A percentile compares a stretch with the other conserved stretches of the same genome.
phyloP scores from a whole-genome alignment of 805 yeast species.

The Saccharomyces mikatae region DNA sequence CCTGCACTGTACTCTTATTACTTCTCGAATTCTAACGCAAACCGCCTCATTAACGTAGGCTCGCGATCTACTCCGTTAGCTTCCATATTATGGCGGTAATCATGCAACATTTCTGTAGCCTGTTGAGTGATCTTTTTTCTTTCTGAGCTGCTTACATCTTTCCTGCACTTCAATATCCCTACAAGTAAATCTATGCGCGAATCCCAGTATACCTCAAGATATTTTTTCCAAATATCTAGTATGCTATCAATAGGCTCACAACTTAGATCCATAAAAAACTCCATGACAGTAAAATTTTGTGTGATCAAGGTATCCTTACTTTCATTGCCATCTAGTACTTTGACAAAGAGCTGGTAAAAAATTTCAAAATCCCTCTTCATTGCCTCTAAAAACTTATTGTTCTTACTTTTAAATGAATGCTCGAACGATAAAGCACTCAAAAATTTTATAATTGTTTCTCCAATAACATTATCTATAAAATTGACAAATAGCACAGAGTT shows the following conservation, averaged over 20 bases:
- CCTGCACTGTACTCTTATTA: not conserved
- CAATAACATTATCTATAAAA: constrained; percentile 45
- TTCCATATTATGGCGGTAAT: not conserved
- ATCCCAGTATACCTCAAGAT: constrained; percentile 62
- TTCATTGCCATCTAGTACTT: constrained; percentile 34
- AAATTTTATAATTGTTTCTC: constrained; percentile 43
- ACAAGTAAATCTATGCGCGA: constrained; percentile 66
- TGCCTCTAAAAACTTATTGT: constrained; percentile 40
- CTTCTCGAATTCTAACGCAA: not conserved
- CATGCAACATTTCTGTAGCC: constrained; percentile 7
- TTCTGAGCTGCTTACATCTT: constrained; percentile 30
- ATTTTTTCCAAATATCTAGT: constrained; percentile 49
- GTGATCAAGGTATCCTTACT: constrained; percentile 33
- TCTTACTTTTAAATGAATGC: constrained; percentile 36
- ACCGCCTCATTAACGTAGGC: not conserved
- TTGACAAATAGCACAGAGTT: constrained; percentile 47
- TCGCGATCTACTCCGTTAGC: not conserved
- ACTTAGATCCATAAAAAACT: constrained; percentile 50
- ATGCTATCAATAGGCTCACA: constrained; percentile 41
- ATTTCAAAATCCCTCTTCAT: constrained; percentile 54
- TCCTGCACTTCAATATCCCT: constrained; percentile 45
- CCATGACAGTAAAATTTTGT: constrained; percentile 50
- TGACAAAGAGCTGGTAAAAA: constrained; percentile 46
- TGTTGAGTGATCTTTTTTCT: constrained; percentile 17
- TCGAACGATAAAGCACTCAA: constrained; percentile 39